A percentile compares a stretch with the other conserved stretches of the same genome.
Evolutionary conservation across 768 basidiomycete species (phyloP).

Genomic region (Mycena venus): DNA sequence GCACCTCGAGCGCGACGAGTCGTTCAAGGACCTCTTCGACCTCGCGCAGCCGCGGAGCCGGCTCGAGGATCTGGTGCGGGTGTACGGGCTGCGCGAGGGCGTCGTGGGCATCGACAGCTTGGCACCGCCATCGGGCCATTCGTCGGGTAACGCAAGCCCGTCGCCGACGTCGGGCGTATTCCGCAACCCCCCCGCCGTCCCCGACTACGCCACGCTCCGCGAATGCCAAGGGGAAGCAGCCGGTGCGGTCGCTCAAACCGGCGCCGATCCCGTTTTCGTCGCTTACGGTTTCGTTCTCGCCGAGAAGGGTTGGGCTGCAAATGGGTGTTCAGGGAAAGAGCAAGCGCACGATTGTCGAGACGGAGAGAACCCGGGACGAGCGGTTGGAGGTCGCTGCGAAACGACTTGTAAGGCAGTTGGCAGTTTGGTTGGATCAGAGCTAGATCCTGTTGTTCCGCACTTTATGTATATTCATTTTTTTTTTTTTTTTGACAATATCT

Average conservation of each 20-base stretch:
- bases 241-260: constrained; percentile 21
- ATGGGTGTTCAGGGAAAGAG: constrained; percentile 46
- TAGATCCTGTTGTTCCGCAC: not conserved
- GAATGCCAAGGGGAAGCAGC: constrained; percentile 18
- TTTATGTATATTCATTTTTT: not conserved
- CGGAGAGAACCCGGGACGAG: constrained; percentile 64
- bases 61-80: constrained; percentile 79
- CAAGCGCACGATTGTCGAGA: constrained; percentile 70
- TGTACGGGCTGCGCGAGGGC: constrained; percentile 56
- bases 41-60: constrained; percentile 80
- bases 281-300: constrained; percentile 57
- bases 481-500: not conserved
- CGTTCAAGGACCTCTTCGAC: constrained; percentile 85
- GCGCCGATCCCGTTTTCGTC: constrained; percentile 53
- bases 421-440: constrained; percentile 50
- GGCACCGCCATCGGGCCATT: not conserved
- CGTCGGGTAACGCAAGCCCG: constrained; percentile 20
- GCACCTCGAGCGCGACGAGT: constrained; percentile 81
- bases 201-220: not conserved
- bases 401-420: constrained; percentile 63
- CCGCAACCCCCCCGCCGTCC: constrained; percentile 9
- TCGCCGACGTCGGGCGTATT: constrained; percentile 33
- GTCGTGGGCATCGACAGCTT: constrained; percentile 48
- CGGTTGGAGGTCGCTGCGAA: constrained; percentile 68
- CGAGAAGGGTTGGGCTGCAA: constrained; percentile 56